Evolutionary conservation across 148 eudicot genomes (phyloP).

Genomic region (Hydrangea macrophylla): DNA sequence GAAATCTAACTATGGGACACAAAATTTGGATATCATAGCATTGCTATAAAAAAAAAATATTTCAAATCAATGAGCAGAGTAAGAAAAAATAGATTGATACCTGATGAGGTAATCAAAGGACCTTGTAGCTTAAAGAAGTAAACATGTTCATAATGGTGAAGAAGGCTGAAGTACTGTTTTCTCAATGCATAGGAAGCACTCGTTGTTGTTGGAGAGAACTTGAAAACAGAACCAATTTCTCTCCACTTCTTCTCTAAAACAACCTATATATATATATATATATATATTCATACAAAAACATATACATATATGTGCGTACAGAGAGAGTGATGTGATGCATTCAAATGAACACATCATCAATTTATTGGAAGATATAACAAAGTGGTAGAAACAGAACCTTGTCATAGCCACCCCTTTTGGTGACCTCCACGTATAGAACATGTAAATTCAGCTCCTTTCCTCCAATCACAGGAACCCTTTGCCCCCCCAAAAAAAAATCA

Average conservation of each 20-base stretch:
- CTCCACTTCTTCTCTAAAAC: slow-evolving; percentile 71
- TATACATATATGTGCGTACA: not conserved
- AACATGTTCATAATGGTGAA: slow-evolving; percentile 60
- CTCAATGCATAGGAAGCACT: slow-evolving; percentile 72
- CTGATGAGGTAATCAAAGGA: slow-evolving; percentile 26
- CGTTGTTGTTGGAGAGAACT: slow-evolving; percentile 55
- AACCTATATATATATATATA: slow-evolving; percentile 37
- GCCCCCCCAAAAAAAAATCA: too few species aligned
- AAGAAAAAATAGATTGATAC: not conserved
- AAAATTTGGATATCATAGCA: too few species aligned
- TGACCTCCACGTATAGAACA: slow-evolving; percentile 54
- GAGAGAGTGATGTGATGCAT: too few species aligned
- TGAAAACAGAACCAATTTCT: slow-evolving; percentile 49
- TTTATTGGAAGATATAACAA: not conserved
- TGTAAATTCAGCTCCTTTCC: slow-evolving; percentile 60
- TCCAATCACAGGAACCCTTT: slow-evolving; percentile 69
- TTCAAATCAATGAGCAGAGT: not conserved
- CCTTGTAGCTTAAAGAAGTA: slow-evolving; percentile 50
- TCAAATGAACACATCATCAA: not conserved
- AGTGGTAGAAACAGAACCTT: slow-evolving; percentile 32
- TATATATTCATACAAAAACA: not conserved
- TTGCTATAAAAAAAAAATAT: too few species aligned
- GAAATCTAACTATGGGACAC: too few species aligned
- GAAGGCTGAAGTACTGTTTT: slow-evolving; percentile 52
- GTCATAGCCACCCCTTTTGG: slow-evolving; percentile 60